Base-by-base conservation (phyloP, 2,329 filamentous ascomycete genomes). In the Fusarium sp. region DNA sequence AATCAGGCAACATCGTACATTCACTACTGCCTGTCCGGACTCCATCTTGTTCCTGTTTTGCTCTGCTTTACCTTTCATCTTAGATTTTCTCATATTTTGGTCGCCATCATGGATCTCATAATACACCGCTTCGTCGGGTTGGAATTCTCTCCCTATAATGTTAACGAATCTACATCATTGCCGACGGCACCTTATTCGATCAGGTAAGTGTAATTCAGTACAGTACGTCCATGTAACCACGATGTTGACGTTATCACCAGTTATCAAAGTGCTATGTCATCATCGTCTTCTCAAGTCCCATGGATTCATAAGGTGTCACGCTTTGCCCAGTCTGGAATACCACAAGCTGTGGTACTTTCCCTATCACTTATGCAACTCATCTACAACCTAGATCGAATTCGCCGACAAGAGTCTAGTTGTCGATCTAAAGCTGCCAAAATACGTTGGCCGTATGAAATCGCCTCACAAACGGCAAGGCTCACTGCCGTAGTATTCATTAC, bases 381-480 rank as follows among this genome's bases (percentile, higher is more conserved):
- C 30, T 75, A 77, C 54, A 76, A 79, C 60, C 72, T 82, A 29
- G 59, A 81, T 52, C 77, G 74, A 44, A 75, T 79, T 54, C 76
- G 78, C 29, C 76, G 77, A 50, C 66, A 73, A 42, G 75, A 59
- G 18, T 65, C 66, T 24, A 56, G 38, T 68, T 59, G 56, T 58
- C 79, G 75, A 59, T 73, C 67, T 51, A 82, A 79, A 59, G 77
- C 81, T 14, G 81, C 83, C 20, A 75, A 78, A 40, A 78, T 86
- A 46, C 77, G 77, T 52, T 81, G 82, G 75, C 71, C 77, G 0
- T 83, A 82, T 70, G 85, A 87, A 63, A 63, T 85, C 46, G 72
- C 76, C 46, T 81, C 82, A 22, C 84, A 87, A 70, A 68, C 77
- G 11, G 71, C 79, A 27, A 80, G 85, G 24, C 78, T 80, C 20